Conservation (phyloP, 345 rosid genomes). For the Acer negundo region DNA sequence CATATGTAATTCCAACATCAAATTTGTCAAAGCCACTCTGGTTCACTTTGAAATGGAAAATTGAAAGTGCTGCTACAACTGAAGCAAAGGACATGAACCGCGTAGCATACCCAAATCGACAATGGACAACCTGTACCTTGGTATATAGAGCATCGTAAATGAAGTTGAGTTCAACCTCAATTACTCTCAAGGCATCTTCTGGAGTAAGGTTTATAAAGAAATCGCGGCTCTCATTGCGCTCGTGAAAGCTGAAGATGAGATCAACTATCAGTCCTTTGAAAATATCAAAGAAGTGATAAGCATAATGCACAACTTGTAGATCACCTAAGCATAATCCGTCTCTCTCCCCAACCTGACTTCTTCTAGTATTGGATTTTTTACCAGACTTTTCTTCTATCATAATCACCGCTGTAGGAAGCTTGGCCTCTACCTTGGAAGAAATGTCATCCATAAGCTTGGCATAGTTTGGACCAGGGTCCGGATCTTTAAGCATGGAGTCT, state of each 20-base stretch:
- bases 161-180: conserved; percentile 36
- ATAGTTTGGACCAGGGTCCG: conserved; percentile 13
- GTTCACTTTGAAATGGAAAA: not conserved
- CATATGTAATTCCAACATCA: not conserved
- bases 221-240: conserved; percentile 14
- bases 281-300: not conserved
- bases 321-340: not conserved
- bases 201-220: not conserved
- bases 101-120: not conserved
- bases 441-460: conserved; percentile 12
- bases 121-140: conserved; percentile 17
- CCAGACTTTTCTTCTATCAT: too few relatives aligned
- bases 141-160: conserved; percentile 29
- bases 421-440: not conserved
- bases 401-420: conserved; percentile 35
- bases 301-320: not conserved
- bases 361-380: not conserved
- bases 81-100: not conserved
- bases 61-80: not conserved
- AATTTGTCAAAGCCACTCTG: not conserved
- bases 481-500: conserved; percentile 6
- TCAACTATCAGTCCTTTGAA: conserved; percentile 28
- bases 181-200: conserved; percentile 26
- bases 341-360: too few relatives aligned
- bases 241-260: conserved; percentile 30